phyloP scores from a whole-genome alignment of 176 grass and related monocot species.

The Cymbopogon citratus region DNA sequence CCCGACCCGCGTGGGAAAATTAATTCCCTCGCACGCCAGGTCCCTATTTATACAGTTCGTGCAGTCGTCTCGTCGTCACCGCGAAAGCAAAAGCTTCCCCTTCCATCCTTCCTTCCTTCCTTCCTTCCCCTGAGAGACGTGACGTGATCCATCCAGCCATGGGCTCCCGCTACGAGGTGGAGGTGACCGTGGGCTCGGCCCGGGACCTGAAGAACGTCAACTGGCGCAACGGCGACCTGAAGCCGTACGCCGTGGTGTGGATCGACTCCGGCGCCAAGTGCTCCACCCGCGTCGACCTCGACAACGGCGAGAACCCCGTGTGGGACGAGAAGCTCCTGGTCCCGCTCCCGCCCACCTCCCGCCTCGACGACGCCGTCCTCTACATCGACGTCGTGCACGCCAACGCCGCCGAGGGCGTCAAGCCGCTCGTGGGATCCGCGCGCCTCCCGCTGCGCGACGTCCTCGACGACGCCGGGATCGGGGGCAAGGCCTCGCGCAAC shows the following conservation, averaged over 20 bases:
- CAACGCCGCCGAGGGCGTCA: constrained; percentile 42
- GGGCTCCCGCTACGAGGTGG: constrained; percentile 57
- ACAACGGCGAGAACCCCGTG: constrained; percentile 33
- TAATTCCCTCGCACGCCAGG: neutral
- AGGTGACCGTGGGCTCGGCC: constrained; percentile 49
- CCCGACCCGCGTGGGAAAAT: neutral
- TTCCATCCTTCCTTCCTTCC: neutral
- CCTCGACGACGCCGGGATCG: constrained; percentile 55
- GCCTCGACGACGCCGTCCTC: constrained; percentile 53
- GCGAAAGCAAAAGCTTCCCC: neutral
- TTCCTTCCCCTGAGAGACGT: neutral
- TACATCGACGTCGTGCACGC: constrained; percentile 80
- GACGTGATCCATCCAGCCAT: constrained; percentile 10
- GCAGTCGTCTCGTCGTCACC: too few species aligned
- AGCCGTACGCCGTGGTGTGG: constrained; percentile 55
- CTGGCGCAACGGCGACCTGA: constrained; percentile 60
- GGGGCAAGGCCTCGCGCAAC: constrained; percentile 25
- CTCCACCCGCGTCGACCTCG: constrained; percentile 55
- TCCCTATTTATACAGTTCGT: neutral
- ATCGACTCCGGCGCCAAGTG: constrained; percentile 40
- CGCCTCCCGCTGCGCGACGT: constrained; percentile 63
- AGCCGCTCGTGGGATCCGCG: constrained; percentile 68
- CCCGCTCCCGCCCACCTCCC: constrained; percentile 22
- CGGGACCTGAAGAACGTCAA: constrained; percentile 76
- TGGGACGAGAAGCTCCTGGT: constrained; percentile 75